Evolutionary conservation across 208 protist genomes (phyloP), one percentile per base, ranked within the genome.

Genomic region (Crithidia expoeki): DNA sequence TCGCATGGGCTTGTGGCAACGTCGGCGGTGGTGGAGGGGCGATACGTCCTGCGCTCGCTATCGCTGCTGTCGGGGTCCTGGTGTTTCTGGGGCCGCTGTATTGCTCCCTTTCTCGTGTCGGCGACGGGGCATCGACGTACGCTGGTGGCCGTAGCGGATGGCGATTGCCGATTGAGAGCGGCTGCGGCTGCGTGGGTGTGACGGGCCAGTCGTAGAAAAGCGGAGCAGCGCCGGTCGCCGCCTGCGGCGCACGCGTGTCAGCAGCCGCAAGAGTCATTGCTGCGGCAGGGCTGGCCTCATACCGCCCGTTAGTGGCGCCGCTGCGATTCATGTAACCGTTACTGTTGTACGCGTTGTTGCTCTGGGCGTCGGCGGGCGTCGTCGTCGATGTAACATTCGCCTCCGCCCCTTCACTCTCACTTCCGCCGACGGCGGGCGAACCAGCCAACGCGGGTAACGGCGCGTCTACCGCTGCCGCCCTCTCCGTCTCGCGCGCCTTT

Each of bases 151-250:
- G 21, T 4, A 52, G 23, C 47, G 47, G 47, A 28, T 52, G 14
- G 3, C 21, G 21, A 23, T 11, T 28, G 5, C 17, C 44, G 16
- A 49, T 7, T 21, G 44, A 19, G 4, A 30, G 25, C 49, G 49
- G 19, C 33, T 59, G 53, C 53, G 53, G 25, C 33, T 46, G 36
- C 1, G 16, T 30, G 1, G 38, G 7, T 14, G 34, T 50, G 14
- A 62, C 57, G 10, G 38, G 33, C 57, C 36, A 62, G 21, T 38
- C 38, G n/a, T 34, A 62, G 34, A 42, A 30, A 11, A 34, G 14
- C 6, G 57, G 33, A 25, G 57, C 38, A 3, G 57, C 38, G 57
- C 12, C 23, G 57, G 12, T 30, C 23, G 57, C 21, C 32, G 32
- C 27, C 32, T 5, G 25, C 32, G 53, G 19, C 14, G 32, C 32